A percentile compares a stretch with the other conserved stretches of the same genome.
These are phyloP conservation scores for Daldinia eschscholtzii DNA, from an alignment of 2,329 filamentous ascomycete species.

Conservation along the genomic window DNA sequence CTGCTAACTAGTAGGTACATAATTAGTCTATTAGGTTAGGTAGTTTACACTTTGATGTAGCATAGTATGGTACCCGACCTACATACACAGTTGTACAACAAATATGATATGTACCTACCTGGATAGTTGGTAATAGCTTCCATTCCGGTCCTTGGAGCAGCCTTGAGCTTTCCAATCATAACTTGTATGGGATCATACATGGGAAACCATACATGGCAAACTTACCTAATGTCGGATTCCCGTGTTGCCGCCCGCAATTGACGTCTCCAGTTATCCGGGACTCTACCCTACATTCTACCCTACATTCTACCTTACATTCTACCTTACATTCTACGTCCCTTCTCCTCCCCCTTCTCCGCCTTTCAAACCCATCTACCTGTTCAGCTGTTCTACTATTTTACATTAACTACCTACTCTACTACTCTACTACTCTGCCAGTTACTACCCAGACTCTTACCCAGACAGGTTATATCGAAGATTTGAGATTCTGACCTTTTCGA, in stretches of 20 bases:
- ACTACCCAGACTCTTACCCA: constrained; percentile 5
- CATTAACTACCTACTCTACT: background rate
- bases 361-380: background rate
- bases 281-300: constrained; percentile 9
- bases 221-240: constrained; percentile 35
- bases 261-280: constrained; percentile 37
- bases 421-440: constrained; percentile 5
- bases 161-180: constrained; percentile 11
- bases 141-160: background rate
- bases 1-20: background rate
- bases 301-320: background rate
- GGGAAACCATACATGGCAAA: constrained; percentile 5
- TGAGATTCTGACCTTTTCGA: constrained; percentile 8
- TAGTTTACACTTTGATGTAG: background rate
- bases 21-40: background rate
- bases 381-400: background rate
- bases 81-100: background rate
- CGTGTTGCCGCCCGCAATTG: constrained; percentile 25
- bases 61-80: background rate
- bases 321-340: background rate
- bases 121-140: constrained; percentile 10
- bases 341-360: background rate
- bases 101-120: background rate
- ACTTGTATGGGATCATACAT: background rate
- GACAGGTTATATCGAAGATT: constrained; percentile 19